Conservation (phyloP, 441 rosid species). For the Manihot esculenta region DNA sequence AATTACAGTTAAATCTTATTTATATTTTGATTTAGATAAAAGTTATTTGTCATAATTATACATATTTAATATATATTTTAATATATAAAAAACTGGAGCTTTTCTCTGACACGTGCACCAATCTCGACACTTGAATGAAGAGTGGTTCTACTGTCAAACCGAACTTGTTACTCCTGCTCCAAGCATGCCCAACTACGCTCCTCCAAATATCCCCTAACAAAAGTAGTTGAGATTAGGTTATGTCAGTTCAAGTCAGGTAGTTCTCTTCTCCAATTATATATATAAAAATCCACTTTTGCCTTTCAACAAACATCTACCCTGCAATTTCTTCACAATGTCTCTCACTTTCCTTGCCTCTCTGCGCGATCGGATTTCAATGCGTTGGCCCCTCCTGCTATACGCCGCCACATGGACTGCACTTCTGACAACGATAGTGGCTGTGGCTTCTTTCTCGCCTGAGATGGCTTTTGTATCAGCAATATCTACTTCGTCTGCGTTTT, state of each 20-base stretch:
- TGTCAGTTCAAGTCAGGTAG: slow-evolving; percentile 16
- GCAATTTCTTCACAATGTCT: slow-evolving; percentile 28
- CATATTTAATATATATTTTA: too few relatives aligned
- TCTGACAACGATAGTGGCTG: slow-evolving; percentile 62
- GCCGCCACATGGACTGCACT: slow-evolving; percentile 76
- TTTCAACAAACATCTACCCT: background rate
- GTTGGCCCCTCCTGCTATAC: slow-evolving; percentile 62
- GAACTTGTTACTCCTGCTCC: background rate
- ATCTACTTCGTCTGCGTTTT: slow-evolving; percentile 46
- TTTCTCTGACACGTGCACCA: background rate
- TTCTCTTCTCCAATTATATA: background rate
- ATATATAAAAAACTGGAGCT: background rate
- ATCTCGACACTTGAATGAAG: background rate
- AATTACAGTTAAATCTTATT: too few relatives aligned
- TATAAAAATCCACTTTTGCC: background rate
- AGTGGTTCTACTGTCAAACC: slow-evolving; percentile 26
- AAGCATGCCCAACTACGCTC: background rate
- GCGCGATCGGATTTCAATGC: slow-evolving; percentile 39
- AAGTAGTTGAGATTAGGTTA: slow-evolving; percentile 41
- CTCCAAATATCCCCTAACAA: background rate
- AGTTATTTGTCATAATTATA: too few relatives aligned
- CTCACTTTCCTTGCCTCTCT: slow-evolving; percentile 36
- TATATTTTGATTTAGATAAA: too few relatives aligned
- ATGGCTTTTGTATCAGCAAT: slow-evolving; percentile 74
- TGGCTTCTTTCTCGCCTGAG: slow-evolving; percentile 81